A percentile compares a stretch with the other conserved stretches of the same genome.
These are phyloP conservation scores for Periconia sp. DNA, from an alignment of 2,329 filamentous ascomycete species.

Conservation along the genomic window DNA sequence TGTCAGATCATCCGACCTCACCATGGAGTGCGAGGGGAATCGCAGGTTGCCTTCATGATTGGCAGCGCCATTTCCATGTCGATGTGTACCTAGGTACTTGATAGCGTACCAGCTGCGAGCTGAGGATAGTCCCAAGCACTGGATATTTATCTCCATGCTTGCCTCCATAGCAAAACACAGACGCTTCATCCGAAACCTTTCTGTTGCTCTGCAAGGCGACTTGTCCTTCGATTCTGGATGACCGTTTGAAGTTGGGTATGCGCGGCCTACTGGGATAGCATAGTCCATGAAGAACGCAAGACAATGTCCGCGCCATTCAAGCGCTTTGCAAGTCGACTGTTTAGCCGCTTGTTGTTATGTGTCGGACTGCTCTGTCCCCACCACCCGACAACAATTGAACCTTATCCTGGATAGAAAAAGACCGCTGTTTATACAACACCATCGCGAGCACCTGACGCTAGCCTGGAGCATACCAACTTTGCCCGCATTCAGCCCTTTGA, in stretches of 20 bases:
- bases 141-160: constrained; percentile 59
- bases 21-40: constrained; percentile 32
- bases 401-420: not conserved
- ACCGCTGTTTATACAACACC: not conserved
- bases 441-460: not conserved
- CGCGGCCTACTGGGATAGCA: constrained; percentile 7
- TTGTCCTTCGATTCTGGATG: constrained; percentile 22
- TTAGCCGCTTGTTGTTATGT: not conserved
- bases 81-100: constrained; percentile 63
- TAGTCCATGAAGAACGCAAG: constrained; percentile 3
- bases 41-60: constrained; percentile 37
- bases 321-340: not conserved
- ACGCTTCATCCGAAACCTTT: constrained; percentile 45
- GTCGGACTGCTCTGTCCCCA: not conserved
- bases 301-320: constrained; percentile 12
- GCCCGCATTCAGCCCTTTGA: too few relatives aligned
- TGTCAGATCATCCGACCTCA: constrained; percentile 30
- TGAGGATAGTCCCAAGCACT: constrained; percentile 49
- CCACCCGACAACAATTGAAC: not conserved
- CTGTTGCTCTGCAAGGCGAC: constrained; percentile 44
- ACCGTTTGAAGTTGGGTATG: constrained; percentile 30
- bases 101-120: constrained; percentile 59
- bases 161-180: constrained; percentile 70
- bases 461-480: not conserved
- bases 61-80: constrained; percentile 64